Evolutionary conservation across 108 stramenopile species (phyloP), one percentile per base, ranked within the genome.

Genomic region (Discostella pseudostelligera): DNA sequence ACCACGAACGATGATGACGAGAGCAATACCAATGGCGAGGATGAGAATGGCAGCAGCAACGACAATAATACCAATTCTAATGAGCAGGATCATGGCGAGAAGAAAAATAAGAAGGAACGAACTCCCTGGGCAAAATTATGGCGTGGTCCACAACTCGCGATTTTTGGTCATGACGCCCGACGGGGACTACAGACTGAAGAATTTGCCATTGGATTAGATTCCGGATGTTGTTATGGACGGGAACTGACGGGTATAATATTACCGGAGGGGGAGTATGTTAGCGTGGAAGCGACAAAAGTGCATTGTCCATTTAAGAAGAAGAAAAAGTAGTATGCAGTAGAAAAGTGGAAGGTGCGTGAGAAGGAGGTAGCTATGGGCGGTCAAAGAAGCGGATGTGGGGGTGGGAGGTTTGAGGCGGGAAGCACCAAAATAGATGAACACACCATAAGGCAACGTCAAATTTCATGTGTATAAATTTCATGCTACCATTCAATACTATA

Each of bases 151-250:
- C 62, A 85, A 35, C 72, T 54, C 21, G 87, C 94, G 0, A 83
- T 92, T 40, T 97, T 97, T 79, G 96, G 96, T 6, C 96, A 97
- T 70, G 94, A 97, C 72, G 96, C 96, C 29, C 69, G 67, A 53
- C 67, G 94, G 29, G 93, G 93, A 37, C 58, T 95, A 25, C 94
- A 95, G 56, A 14, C 19, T 24, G 67, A 74, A 25, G 40, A 49
- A 39, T 74, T 83, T 62, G 93, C 93, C 29, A 87, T 86, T 29
- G 96, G 96, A 5, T 74, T 97, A 43, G 96, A 97, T 67, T 88
- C 94, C 20, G 96, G 96, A 6, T 90, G 88, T 54, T 80, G 82
- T 16, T 97, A 97, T 65, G 96, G 96, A 32, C 87, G 83, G 42
- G 50, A 69, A 19, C 67, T 96, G 39, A 93, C 89, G n/a, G 92